These are phyloP conservation scores for Leccinum pellstonianum DNA, from an alignment of 768 basidiomycete genomes.

Conservation along the genomic window DNA sequence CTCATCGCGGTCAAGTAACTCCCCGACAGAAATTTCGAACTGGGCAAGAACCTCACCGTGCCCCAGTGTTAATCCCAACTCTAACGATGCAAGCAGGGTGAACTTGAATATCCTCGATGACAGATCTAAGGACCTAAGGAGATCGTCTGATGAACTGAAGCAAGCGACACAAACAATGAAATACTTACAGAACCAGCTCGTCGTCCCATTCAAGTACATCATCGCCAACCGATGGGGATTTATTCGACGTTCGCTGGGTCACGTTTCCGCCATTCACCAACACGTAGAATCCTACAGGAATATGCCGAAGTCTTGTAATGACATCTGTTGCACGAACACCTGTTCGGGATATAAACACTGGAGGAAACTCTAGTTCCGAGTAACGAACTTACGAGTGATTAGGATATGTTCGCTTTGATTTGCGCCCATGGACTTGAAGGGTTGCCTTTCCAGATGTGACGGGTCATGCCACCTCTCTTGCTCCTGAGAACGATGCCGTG, in stretches of 20 bases:
- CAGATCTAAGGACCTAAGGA: not conserved
- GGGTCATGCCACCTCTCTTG: not conserved
- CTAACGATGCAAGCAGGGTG: slow-evolving; percentile 6
- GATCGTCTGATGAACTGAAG: not conserved
- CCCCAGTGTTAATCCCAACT: slow-evolving; percentile 2
- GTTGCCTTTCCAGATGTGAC: not conserved
- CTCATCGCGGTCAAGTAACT: not conserved
- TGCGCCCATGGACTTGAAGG: not conserved
- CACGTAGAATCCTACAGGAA: not conserved
- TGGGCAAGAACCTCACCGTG: slow-evolving; percentile 1
- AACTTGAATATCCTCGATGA: not conserved
- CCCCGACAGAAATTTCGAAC: not conserved
- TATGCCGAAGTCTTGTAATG: not conserved
- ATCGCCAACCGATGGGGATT: not conserved
- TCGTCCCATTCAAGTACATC: slow-evolving; percentile 1
- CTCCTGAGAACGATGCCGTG: not conserved
- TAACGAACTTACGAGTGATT: not conserved
- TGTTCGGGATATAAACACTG: not conserved
- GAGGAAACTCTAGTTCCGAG: not conserved
- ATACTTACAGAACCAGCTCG: slow-evolving; percentile 1
- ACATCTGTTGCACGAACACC: not conserved
- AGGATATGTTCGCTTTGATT: not conserved
- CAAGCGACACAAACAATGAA: not conserved
- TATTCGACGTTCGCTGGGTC: not conserved
- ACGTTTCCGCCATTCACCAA: not conserved